A percentile compares a stretch with the other conserved stretches of the same genome.
Conservation (phyloP, 768 basidiomycete species). For the Russula brevipes region DNA sequence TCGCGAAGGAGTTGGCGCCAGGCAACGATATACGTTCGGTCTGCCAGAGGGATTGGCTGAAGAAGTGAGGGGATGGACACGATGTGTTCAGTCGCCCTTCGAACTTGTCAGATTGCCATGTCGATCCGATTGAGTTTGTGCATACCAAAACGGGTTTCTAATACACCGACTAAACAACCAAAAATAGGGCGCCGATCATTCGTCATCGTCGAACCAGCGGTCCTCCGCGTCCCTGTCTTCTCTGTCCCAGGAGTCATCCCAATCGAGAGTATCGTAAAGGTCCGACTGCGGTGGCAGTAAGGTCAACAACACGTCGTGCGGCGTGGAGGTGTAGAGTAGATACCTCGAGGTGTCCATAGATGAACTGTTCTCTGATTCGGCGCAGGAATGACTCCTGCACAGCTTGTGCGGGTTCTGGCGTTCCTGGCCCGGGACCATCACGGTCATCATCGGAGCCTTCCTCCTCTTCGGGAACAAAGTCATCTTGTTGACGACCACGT, state of each 20-base stretch:
- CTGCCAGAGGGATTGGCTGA: too few relatives aligned
- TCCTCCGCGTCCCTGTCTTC: constrained; percentile 62
- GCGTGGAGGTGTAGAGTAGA: constrained; percentile 27
- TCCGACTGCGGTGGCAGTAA: constrained; percentile 42
- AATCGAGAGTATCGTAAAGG: constrained; percentile 68
- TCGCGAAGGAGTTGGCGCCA: neutral
- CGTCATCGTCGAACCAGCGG: constrained; percentile 69
- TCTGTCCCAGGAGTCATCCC: constrained; percentile 64
- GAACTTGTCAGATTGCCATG: constrained; percentile 4
- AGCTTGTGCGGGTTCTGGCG: constrained; percentile 43
- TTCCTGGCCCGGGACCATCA: constrained; percentile 35
- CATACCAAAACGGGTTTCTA: neutral
- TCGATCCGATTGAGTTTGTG: neutral
- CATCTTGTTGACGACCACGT: constrained; percentile 38
- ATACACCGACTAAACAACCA: neutral
- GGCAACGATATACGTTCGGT: constrained; percentile 4
- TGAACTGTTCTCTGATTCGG: constrained; percentile 60
- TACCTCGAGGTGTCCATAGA: constrained; percentile 72
- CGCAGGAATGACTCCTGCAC: constrained; percentile 45
- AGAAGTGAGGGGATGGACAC: neutral
- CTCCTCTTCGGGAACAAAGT: constrained; percentile 65
- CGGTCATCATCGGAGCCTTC: constrained; percentile 48
- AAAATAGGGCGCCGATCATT: constrained; percentile 26
- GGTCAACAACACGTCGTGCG: neutral
- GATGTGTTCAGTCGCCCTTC: neutral